A percentile compares a stretch with the other conserved stretches of the same genome.
Evolutionary conservation across 208 protist genomes (phyloP).

Genomic region (Leptomonas pyrrhocoris): DNA sequence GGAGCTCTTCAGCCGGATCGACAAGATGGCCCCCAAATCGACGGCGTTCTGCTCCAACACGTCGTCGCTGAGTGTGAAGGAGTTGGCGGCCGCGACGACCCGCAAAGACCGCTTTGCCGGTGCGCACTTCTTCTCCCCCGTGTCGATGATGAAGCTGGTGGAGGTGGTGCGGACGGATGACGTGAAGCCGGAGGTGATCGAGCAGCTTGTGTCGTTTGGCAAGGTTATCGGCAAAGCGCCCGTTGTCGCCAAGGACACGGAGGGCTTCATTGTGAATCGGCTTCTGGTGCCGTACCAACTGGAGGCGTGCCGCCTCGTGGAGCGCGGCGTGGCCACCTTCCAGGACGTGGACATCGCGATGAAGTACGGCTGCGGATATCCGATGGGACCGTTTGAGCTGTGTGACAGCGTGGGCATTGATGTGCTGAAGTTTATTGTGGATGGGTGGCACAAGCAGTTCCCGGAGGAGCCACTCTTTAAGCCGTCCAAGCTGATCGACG

Average conservation of each 20-base stretch:
- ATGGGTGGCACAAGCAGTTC: slow-evolving; percentile 70
- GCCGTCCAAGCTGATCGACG: slow-evolving; percentile 50
- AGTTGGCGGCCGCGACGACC: slow-evolving; percentile 61
- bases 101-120: slow-evolving; percentile 76
- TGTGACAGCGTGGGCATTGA: slow-evolving; percentile 82
- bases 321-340: slow-evolving; percentile 72
- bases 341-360: slow-evolving; percentile 89
- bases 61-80: slow-evolving; percentile 71
- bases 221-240: slow-evolving; percentile 69
- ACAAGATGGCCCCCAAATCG: slow-evolving; percentile 53
- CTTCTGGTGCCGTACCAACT: slow-evolving; percentile 84
- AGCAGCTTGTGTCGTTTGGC: slow-evolving; percentile 51
- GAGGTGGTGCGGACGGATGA: slow-evolving; percentile 80
- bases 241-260: slow-evolving; percentile 79
- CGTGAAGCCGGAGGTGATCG: slow-evolving; percentile 50
- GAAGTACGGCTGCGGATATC: slow-evolving; percentile 89
- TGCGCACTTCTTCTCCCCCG: slow-evolving; percentile 92
- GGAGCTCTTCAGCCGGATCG: slow-evolving; percentile 52
- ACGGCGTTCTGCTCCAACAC: slow-evolving; percentile 90
- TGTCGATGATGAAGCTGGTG: slow-evolving; percentile 91
- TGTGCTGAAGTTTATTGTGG: slow-evolving; percentile 63
- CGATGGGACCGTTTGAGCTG: slow-evolving; percentile 92
- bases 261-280: slow-evolving; percentile 92
- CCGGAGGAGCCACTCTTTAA: slow-evolving; percentile 72
- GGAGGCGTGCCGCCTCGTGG: slow-evolving; percentile 79